Evolutionary conservation across 176 grass and related monocot genomes (phyloP), one percentile per base, ranked within the genome.

Genomic region (Paspalum notatum): DNA sequence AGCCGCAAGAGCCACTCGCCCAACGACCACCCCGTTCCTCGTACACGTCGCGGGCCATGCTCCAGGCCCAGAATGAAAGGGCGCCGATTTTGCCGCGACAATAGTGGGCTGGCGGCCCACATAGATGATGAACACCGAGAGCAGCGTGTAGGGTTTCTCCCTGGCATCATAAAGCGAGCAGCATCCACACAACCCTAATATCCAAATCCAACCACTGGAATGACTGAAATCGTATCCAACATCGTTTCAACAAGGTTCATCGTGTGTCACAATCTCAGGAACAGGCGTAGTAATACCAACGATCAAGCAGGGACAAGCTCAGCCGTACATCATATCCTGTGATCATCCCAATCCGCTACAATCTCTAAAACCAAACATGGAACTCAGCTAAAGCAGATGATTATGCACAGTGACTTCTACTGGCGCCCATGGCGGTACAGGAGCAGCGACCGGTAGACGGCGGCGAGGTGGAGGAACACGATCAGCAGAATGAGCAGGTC

Each of bases 381-480:
- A 48, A 47, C 13, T 3, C 38, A 13, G 14, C 57, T 45, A 57
- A 57, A 21, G 25, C 40, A 80, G 32, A 51, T 49, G 46, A n/a
- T 15, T 25, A 71, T 57, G 75, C 8, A 69, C 66, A 16, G 42
- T 48, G 8, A 24, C 15, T 46, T 90, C 59, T 73, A 68, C 47
- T 55, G 69, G 12, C 92, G 86, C 5, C 92, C 93, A 7, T 99
- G 93, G 53, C 96, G 96, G 62, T 99, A 93, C 50, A 99, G 82
- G 15, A 99, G 96, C 79, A 99, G 14, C 1, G 90, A 93, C 12
- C 96, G 90, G 75, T 99, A 99, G 21, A 99, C 80, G 0, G 96
- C 90, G 11, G 96, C 84, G 1, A 99, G 86, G 65, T 99, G 96
- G 46, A 99, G 81, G 78, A 99, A 91, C 72, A 93, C 96, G 39